These are phyloP conservation scores for Diaporthe batatas DNA, from an alignment of 2,329 filamentous ascomycete genomes.

Conservation along the genomic window DNA sequence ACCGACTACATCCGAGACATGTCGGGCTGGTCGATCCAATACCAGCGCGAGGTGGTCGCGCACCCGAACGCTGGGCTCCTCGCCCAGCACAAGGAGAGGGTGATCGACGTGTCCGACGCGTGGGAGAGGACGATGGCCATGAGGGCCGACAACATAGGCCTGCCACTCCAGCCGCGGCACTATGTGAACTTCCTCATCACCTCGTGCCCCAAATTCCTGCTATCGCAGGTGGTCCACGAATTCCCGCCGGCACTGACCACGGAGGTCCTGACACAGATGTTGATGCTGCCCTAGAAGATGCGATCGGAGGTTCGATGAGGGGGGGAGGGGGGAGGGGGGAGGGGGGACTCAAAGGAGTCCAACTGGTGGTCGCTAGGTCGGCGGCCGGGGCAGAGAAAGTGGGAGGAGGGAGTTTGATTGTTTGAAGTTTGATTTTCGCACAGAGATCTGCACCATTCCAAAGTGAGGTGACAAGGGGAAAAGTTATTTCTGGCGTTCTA, in stretches of 20 bases:
- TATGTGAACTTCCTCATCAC: slow-evolving; percentile 6
- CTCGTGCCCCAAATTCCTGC: slow-evolving; percentile 12
- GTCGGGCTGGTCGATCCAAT: not conserved
- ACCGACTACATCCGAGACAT: not conserved
- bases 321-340: no score
- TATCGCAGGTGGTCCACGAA: not conserved
- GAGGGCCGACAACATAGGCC: not conserved
- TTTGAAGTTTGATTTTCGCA: not conserved
- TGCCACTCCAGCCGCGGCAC: not conserved
- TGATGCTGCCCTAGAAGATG: not conserved
- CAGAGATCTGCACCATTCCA: not conserved
- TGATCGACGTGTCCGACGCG: slow-evolving; percentile 16
- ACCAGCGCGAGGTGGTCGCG: slow-evolving; percentile 27
- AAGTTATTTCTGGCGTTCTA: not conserved
- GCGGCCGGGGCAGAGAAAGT: not conserved
- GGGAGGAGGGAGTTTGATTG: not conserved
- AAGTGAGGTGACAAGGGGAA: not conserved
- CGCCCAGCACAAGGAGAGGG: slow-evolving; percentile 4
- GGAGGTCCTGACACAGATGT: not conserved
- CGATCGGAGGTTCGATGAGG: not conserved
- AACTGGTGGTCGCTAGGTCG: not conserved
- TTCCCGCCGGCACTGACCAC: not conserved
- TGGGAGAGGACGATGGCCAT: not conserved
- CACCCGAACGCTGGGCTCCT: not conserved
- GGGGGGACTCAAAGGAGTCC: not conserved